Percentiles rank a stretch among this genome's conserved stretches.
Evolutionary conservation across 2,329 filamentous ascomycete species (phyloP).

Genomic region (Scedosporium aurantiacum): DNA sequence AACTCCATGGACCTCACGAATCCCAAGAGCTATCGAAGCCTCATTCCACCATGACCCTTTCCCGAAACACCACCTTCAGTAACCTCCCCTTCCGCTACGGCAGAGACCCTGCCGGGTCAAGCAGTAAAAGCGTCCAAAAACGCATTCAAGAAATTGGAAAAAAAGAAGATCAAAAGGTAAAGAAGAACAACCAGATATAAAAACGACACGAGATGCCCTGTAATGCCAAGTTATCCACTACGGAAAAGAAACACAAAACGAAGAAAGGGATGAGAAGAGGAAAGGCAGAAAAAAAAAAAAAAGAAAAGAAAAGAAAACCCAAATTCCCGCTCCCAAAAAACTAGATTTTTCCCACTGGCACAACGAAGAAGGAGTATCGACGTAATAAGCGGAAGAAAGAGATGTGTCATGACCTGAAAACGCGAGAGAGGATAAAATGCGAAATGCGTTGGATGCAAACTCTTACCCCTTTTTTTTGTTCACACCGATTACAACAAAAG

Average conservation of each 20-base stretch:
- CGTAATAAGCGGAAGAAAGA: not conserved
- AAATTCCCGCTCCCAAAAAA: not conserved
- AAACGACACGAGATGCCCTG: not conserved
- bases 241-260: not conserved
- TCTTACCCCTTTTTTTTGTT: not conserved
- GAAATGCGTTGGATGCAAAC: not conserved
- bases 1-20: too few species aligned
- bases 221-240: not conserved
- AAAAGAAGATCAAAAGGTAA: not conserved
- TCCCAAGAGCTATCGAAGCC: too few species aligned
- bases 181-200: not conserved
- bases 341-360: not conserved
- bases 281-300: not conserved
- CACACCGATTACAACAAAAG: too few species aligned
- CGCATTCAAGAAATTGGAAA: too few species aligned
- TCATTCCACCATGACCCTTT: too few species aligned
- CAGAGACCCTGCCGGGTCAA: too few species aligned
- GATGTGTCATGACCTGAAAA: not conserved
- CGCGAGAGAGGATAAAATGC: not conserved
- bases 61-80: too few species aligned
- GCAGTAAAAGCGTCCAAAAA: too few species aligned
- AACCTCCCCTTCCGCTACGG: too few species aligned
- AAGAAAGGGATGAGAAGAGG: not conserved
- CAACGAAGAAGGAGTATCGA: not conserved
- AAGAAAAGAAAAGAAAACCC: not conserved